phyloP scores from a whole-genome alignment of 1,139 yeast genomes.

The Candida sp. region DNA sequence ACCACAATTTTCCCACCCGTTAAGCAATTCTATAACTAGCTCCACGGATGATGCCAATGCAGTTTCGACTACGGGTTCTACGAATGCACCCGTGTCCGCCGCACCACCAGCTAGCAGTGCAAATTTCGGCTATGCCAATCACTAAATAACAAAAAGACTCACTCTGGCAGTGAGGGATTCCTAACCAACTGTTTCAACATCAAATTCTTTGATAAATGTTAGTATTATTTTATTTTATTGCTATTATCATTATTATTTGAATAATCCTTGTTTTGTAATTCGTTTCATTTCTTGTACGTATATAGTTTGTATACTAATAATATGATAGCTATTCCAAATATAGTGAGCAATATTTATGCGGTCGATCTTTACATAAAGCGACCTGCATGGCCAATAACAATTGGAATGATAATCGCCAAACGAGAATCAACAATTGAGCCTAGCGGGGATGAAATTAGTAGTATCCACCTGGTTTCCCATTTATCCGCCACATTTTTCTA shows the following conservation, averaged over 20 bases:
- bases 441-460: no score
- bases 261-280: background rate
- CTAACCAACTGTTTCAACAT: background rate
- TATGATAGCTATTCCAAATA: background rate
- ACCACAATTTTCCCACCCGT: background rate
- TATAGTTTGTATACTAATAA: background rate
- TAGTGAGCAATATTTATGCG: background rate
- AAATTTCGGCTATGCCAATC: background rate
- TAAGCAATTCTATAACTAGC: background rate
- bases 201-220: no score
- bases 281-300: background rate
- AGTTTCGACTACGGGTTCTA: conserved; percentile 2
- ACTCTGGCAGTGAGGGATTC: background rate
- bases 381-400: background rate
- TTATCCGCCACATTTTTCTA: no score
- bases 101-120: background rate
- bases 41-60: background rate
- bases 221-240: background rate
- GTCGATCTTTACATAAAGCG: background rate
- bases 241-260: background rate
- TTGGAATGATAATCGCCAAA: no score
- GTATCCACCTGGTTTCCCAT: no score
- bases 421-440: no score
- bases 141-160: background rate
- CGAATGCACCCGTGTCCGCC: background rate